Conservation (phyloP, 441 rosid genomes). For the Adansonia grandidieri region DNA sequence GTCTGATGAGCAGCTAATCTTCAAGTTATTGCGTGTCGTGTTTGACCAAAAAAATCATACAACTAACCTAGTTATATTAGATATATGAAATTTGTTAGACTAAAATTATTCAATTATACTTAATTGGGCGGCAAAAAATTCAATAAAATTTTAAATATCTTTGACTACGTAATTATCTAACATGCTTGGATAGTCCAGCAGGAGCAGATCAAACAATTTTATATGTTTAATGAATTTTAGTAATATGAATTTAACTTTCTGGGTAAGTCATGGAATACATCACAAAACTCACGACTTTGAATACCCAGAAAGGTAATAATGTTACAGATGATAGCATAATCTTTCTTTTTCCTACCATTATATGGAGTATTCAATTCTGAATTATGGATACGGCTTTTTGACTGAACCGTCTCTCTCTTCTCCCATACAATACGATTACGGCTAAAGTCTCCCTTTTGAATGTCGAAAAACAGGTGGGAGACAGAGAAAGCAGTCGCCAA, state of each 20-base stretch:
- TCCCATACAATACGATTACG: not conserved
- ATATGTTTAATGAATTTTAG: not conserved
- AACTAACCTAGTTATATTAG: too few species aligned
- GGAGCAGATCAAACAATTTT: not conserved
- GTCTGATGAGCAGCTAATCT: too few species aligned
- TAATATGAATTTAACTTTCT: not conserved
- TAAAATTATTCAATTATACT: not conserved
- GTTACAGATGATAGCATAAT: not conserved
- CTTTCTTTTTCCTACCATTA: constrained; percentile 7
- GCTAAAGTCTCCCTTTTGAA: not conserved
- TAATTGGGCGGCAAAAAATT: too few species aligned
- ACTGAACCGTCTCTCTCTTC: not conserved
- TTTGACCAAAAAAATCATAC: too few species aligned
- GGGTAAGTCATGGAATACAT: not conserved
- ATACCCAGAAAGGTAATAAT: not conserved
- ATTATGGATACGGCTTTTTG: not conserved
- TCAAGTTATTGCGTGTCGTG: too few species aligned
- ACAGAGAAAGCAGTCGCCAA: not conserved
- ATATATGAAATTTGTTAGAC: not conserved
- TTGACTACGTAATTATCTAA: not conserved
- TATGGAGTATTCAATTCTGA: constrained; percentile 1
- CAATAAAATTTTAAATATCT: not conserved
- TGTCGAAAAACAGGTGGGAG: not conserved
- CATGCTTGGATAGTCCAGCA: not conserved
- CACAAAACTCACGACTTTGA: not conserved